These are phyloP conservation scores for Chlorella sp. DNA, from an alignment of 139 green algal genomes.

Conservation along the genomic window DNA sequence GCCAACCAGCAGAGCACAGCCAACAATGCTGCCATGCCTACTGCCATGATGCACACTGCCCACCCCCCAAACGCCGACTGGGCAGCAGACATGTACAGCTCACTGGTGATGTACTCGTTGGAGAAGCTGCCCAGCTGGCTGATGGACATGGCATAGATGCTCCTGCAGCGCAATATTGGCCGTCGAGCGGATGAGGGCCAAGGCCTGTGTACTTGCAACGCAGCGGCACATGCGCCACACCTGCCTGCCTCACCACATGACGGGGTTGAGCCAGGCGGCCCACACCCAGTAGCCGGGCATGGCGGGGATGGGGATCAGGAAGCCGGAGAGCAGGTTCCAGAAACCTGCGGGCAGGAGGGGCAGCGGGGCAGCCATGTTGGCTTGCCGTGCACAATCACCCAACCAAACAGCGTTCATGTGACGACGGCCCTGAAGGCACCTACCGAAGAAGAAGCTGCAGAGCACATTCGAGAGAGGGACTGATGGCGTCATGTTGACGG, in stretches of 20 bases:
- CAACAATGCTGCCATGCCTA: not conserved
- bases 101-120: conserved; percentile 21
- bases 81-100: no score
- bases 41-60: not conserved
- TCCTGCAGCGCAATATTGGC: not conserved
- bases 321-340: conserved; percentile 20
- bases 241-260: not conserved
- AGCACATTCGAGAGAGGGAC: conserved; percentile 15
- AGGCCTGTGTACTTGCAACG: not conserved
- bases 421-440: no score
- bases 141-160: conserved; percentile 18
- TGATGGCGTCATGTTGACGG: conserved; percentile 23
- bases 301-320: conserved; percentile 13
- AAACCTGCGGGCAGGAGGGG: conserved; percentile 8
- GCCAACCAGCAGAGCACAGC: not conserved
- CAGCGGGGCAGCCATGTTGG: not conserved
- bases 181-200: no score
- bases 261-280: conserved; percentile 17
- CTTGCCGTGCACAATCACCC: no score
- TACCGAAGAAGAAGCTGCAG: conserved; percentile 7
- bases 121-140: conserved; percentile 8
- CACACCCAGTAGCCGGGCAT: conserved; percentile 29
- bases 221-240: not conserved
- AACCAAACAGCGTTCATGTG: no score
- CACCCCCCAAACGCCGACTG: no score